These are phyloP conservation scores for Rugonectria rugulosa DNA, from an alignment of 2,329 filamentous ascomycete species.

Conservation along the genomic window DNA sequence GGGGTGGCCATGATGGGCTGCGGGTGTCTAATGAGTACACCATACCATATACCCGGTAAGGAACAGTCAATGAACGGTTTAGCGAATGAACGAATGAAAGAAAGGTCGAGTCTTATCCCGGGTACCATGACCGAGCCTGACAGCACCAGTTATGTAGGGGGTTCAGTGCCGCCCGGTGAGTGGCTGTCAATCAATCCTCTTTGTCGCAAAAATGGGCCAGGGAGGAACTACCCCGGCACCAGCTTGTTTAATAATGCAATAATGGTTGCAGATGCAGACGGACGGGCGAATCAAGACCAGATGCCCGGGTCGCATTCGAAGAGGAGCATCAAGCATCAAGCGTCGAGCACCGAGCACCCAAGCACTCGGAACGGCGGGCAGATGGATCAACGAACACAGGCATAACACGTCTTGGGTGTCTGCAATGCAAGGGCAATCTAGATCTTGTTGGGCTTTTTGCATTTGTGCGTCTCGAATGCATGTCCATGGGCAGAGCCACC, in stretches of 20 bases:
- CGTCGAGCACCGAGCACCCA: no score
- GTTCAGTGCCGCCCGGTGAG: neutral
- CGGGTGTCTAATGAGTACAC: neutral
- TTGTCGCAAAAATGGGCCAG: neutral
- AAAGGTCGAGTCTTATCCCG: neutral
- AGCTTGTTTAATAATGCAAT: neutral
- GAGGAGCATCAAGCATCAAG: no score
- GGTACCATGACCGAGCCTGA: conserved; percentile 6
- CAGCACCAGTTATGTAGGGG: neutral
- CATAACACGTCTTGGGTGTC: conserved; percentile 3
- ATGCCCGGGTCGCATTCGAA: neutral
- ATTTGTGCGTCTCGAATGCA: neutral
- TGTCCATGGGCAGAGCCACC: neutral
- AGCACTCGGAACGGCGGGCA: neutral
- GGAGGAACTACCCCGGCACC: neutral
- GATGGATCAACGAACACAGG: neutral
- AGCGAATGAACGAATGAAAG: no score
- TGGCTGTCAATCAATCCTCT: neutral
- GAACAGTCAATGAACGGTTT: no score
- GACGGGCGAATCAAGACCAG: neutral
- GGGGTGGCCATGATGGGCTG: no score
- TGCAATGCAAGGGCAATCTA: conserved; percentile 18
- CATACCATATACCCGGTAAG: no score
- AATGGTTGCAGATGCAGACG: neutral
- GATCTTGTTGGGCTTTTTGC: neutral